Evolutionary conservation across 2,329 filamentous ascomycete species (phyloP), one percentile per base, ranked within the genome.

Genomic region (Neofusicoccum umdonicola): DNA sequence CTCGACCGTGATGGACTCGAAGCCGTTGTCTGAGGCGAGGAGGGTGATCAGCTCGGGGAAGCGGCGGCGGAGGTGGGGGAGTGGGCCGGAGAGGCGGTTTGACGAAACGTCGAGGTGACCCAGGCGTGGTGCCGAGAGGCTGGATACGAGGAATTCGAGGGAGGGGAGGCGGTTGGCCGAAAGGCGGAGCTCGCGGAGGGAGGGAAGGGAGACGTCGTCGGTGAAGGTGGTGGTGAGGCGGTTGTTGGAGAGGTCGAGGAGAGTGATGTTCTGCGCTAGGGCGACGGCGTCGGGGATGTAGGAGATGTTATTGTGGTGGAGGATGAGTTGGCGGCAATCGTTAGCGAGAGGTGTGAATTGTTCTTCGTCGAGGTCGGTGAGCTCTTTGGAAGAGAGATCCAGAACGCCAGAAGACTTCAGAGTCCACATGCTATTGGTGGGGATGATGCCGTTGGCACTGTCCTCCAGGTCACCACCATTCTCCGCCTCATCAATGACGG

Each of bases 71-170:
- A 97, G 79, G 27, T 74, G 69, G 0, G 93, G 91, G 0, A 97
- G 81, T 0, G 84, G 57, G 5, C 85, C 84, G 0, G 87, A 85
- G 35, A 98, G 79, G n/a, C 90, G 88, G 74, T 98, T 98, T 68
- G 90, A 85, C 27, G 90, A 92, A 7, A 96, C 83, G 72, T 98
- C 91, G 1, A 97, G 82, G 69, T 90, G 90, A 62, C 89, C 86
- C 6, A 98, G 83, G 6, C 79, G 82, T 0, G 93, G 92, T 0
- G 93, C 92, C n/a, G 84, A 82, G 4, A 98, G 83, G 68, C 87
- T 81, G 4, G 81, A 78, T 3, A 87, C 83, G 15, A 98, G 78
- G 0, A 89, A 86, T 1, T 85, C 82, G 9, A 97, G 79, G 3
- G 87, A 87, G 0, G 86, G 88, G 66, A 97, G 86, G 51, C 88